Evolutionary conservation across 2,329 filamentous ascomycete species (phyloP).

Genomic region (Fusarium sp.): DNA sequence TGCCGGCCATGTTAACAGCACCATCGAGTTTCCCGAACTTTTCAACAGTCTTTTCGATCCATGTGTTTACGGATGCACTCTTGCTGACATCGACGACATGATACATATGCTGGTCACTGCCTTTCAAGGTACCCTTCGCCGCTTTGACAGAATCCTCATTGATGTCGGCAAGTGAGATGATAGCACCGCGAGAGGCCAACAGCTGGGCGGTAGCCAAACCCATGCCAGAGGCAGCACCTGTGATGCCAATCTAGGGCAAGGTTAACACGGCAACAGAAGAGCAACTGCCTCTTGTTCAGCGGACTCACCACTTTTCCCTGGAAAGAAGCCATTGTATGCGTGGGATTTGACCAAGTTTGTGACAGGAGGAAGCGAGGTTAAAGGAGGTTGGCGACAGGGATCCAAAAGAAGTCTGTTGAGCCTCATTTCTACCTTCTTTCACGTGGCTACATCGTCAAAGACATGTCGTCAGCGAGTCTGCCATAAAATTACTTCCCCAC

Average conservation of each 20-base stretch:
- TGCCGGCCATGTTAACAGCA: slow-evolving; percentile 55
- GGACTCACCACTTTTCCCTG: slow-evolving; percentile 10
- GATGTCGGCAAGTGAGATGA: slow-evolving; percentile 34
- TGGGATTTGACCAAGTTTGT: neutral
- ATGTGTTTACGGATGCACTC: slow-evolving; percentile 28
- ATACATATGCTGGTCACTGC: neutral
- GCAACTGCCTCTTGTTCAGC: neutral
- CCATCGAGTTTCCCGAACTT: slow-evolving; percentile 54
- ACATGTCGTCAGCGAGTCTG: neutral
- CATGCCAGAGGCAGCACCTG: slow-evolving; percentile 38
- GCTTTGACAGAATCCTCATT: slow-evolving; percentile 21
- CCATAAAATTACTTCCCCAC: neutral
- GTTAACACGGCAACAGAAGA: neutral
- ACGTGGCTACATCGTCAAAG: neutral
- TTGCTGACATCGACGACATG: slow-evolving; percentile 28
- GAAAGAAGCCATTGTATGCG: neutral
- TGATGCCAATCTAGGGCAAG: slow-evolving; percentile 23
- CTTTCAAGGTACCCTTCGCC: neutral
- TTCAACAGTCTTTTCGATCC: slow-evolving; percentile 48
- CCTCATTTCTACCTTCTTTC: neutral
- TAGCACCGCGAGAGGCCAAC: slow-evolving; percentile 32
- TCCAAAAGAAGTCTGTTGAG: neutral
- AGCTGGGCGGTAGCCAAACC: slow-evolving; percentile 38
- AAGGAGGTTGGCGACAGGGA: neutral
- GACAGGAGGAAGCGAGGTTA: neutral